Evolutionary conservation across 805 yeast species (phyloP).

Genomic region (Schwanniomyces pseudopolymorphus): DNA sequence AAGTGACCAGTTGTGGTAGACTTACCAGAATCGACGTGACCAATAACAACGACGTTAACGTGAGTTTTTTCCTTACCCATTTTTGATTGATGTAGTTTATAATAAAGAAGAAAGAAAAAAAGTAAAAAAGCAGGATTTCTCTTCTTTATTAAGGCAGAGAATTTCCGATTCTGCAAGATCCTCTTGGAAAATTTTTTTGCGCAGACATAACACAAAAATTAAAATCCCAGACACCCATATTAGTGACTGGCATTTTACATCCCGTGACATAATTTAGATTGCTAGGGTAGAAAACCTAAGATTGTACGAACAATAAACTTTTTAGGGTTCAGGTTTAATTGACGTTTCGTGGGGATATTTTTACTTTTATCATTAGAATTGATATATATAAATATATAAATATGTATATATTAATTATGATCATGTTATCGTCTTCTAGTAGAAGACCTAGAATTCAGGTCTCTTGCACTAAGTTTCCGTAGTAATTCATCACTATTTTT

Average conservation of each 20-base stretch:
- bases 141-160: neutral
- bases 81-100: constrained; percentile 2
- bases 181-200: neutral
- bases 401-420: neutral
- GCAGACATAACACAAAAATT: neutral
- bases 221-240: constrained; percentile 1
- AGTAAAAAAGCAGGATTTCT: neutral
- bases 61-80: constrained; percentile 96
- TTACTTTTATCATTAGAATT: no score
- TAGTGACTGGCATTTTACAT: neutral
- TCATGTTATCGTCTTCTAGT: neutral
- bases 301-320: no score
- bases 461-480: constrained; percentile 11
- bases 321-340: no score
- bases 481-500: constrained; percentile 16
- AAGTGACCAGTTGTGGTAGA: constrained; percentile 99
- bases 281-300: neutral
- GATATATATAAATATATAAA: neutral
- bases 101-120: constrained; percentile 99
- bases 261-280: neutral
- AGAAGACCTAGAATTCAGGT: neutral
- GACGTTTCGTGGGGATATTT: no score
- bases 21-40: constrained; percentile 96
- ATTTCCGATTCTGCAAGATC: neutral
- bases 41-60: constrained; percentile 99